Conservation (phyloP, 1,139 yeast genomes). For the Geotrichum fermentans region DNA sequence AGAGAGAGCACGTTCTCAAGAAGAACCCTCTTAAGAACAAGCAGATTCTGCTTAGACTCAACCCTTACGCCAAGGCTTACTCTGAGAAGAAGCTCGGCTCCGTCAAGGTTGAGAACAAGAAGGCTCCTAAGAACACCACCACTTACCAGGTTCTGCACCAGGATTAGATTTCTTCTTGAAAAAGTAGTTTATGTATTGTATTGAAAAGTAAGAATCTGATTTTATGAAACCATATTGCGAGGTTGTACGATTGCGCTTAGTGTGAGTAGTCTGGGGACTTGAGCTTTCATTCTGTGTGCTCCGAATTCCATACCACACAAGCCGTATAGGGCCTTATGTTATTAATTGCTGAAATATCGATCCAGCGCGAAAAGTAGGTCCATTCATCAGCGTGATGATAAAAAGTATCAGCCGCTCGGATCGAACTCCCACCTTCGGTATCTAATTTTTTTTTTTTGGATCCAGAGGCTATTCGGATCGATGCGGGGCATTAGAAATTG, state of each 20-base stretch:
- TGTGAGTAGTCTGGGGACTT: not conserved
- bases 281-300: not conserved
- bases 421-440: too few relatives aligned
- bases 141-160: slow-evolving; percentile 21
- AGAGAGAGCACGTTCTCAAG: slow-evolving; percentile 95
- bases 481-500: too few relatives aligned
- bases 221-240: not conserved
- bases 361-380: not conserved
- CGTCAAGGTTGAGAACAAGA: slow-evolving; percentile 59
- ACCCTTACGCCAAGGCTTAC: slow-evolving; percentile 99
- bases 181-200: not conserved
- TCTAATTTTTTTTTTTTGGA: too few relatives aligned
- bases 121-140: slow-evolving; percentile 20
- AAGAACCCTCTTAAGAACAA: slow-evolving; percentile 99
- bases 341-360: not conserved
- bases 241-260: not conserved
- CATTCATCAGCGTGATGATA: not conserved
- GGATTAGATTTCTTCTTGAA: slow-evolving; percentile 13
- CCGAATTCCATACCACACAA: not conserved
- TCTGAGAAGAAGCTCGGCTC: slow-evolving; percentile 88
- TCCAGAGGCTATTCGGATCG: too few relatives aligned
- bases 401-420: too few relatives aligned
- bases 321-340: not conserved
- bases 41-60: slow-evolving; percentile 94
- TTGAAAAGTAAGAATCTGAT: slow-evolving; percentile 2